phyloP scores from a whole-genome alignment of 805 yeast species.

The Pichia pseudocactophila region DNA sequence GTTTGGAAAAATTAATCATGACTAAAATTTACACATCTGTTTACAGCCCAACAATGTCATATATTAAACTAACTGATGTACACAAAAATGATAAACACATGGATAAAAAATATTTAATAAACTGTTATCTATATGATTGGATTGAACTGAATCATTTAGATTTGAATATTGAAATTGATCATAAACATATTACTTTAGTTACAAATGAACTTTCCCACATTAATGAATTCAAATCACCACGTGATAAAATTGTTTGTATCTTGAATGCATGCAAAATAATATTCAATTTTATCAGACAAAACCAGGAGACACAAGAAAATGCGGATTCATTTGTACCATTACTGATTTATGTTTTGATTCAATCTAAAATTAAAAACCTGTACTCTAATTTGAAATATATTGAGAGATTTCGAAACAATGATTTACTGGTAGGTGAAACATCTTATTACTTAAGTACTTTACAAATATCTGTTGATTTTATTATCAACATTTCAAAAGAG shows the following conservation, averaged over 20 bases:
- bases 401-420: constrained; percentile 71
- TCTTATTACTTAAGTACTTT: constrained; percentile 87
- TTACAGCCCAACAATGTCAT: constrained; percentile 59
- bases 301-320: constrained; percentile 41
- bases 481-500: constrained; percentile 48
- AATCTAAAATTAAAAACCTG: constrained; percentile 55
- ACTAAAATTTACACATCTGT: constrained; percentile 70
- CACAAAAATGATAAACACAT: constrained; percentile 55
- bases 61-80: constrained; percentile 36
- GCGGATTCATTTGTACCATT: constrained; percentile 95
- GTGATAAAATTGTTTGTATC: constrained; percentile 88
- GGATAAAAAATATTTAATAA: constrained; percentile 53
- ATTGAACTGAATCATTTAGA: constrained; percentile 71
- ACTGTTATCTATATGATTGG: constrained; percentile 37
- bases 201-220: constrained; percentile 68
- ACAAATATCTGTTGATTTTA: constrained; percentile 79
- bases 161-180: constrained; percentile 43
- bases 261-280: constrained; percentile 89
- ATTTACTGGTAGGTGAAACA: constrained; percentile 76
- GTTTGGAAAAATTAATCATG: constrained; percentile 88
- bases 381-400: constrained; percentile 76
- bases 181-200: constrained; percentile 56
- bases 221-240: constrained; percentile 79
- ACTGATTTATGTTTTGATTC: constrained; percentile 67
- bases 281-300: constrained; percentile 72